Evolutionary conservation across 148 eudicot genomes (phyloP), one percentile per base, ranked within the genome.

Genomic region (Fagopyrum tataricum): DNA sequence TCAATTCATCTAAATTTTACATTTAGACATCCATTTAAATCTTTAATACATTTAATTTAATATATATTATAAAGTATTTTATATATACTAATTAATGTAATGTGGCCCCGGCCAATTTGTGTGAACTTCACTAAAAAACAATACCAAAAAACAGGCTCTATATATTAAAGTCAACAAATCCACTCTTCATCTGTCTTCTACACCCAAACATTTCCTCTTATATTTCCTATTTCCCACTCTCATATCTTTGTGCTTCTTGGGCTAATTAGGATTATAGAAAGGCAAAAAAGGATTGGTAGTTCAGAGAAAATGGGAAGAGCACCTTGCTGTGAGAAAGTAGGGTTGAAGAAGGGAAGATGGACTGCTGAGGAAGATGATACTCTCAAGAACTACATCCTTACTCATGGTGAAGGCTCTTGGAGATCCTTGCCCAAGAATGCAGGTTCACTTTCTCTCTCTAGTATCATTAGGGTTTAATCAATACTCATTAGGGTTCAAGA

Each of bases 361-460:
- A 84, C 76, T 4, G 40, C 48, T 0, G 83, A 84, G 70, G 87
- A 84, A 73, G 87, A 84, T 26, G 56, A 23, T 12, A 71, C 78
- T 10, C 78, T 84, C 4, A 58, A 66, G n/a, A 56, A 67, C 55
- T 78, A 77, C 53, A 71, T 84, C 24, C 62, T 17, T 2, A 17
- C 44, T 0, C 55, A 72, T 72, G 75, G 75, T 2, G 75, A 72
- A 14, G 75, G 75, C 24, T 72, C 44, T 2, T 72, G 62, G 75
- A 51, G 73, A 74, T 86, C 92, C 3, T 77, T 93, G 37, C 98
- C 98, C 66, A 87, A 87, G 44, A 89, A 89, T 83, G 98, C 98
- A 77, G 98, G 98, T 93, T 66, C 13, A 13, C 2, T 11, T 13
- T 46, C 13, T 20, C 13, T 20, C 13, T 67, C 44, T 67, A 13